Base-by-base conservation (phyloP, 2,329 filamentous ascomycete species). In the Lecanicillium sp. region DNA sequence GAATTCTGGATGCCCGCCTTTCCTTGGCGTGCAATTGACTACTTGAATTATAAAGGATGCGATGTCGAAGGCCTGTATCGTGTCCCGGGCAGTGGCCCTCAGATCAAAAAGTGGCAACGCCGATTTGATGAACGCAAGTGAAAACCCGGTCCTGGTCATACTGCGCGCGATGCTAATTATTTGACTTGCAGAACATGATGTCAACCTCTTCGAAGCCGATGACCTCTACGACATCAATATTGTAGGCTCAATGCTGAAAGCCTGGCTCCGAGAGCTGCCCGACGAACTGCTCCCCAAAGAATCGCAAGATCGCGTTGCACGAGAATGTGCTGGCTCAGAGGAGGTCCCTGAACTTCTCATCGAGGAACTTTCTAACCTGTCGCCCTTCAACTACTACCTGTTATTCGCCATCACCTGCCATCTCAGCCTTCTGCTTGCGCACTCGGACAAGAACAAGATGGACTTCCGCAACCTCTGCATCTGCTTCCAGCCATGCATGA, bases 1-100 rank as follows among this genome's bases (percentile, higher is more conserved):
- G 91, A 96, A 61, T 97, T 94, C 62, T 97, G 91, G 91, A 95
- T 97, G 90, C 91, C 91, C 11, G 87, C 90, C 6, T 84, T 97
- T 50, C 90, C 91, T 1, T 96, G 91, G 86, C 79, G 91, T 54
- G 94, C 90, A 50, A 96, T 97, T 55, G 91, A 97, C 68, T 96
- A 95, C 63, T 73, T 97, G 44, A 96, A 96, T 65, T 93, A 90
- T 67, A 94, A 93, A 62, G 89, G 89, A 32, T 93, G 87, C 57
- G 90, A 96, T 60, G 88, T 95, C 32, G 91, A 96, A 66, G 91
- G 91, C 3, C 74, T 97, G 3, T 97, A 97, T 63, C 83, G 91
- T 50, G 86, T 97, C 35, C 90, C 91, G 11, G 91, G 91, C 21
- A 94, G 89, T 64, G 87, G 87, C 2, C 86, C 86, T 40, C 87